phyloP scores from a whole-genome alignment of 495 filamentous ascomycete species.

The Rhizodiscina lignyota region DNA sequence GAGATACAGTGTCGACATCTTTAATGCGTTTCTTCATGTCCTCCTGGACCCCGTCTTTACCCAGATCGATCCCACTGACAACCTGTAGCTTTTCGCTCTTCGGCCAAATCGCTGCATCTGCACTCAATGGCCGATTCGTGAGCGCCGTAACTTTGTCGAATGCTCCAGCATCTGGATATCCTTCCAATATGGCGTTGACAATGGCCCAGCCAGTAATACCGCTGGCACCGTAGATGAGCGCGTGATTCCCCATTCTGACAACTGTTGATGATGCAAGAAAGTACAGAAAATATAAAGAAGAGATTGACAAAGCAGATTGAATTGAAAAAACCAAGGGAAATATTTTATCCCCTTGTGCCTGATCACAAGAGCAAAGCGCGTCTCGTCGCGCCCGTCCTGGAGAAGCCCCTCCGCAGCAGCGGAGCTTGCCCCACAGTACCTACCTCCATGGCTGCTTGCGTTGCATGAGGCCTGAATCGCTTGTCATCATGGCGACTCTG shows the following conservation, averaged over 20 bases:
- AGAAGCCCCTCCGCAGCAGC: no score
- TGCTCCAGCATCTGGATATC: slow-evolving; percentile 22
- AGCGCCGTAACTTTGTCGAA: slow-evolving; percentile 29
- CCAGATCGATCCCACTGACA: slow-evolving; percentile 27
- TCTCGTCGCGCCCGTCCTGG: no score
- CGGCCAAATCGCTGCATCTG: slow-evolving; percentile 25
- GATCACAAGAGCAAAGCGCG: no score
- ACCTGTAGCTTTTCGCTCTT: slow-evolving; percentile 24
- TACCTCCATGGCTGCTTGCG: no score
- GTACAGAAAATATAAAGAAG: not conserved
- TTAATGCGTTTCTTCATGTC: slow-evolving; percentile 22
- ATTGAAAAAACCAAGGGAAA: not conserved
- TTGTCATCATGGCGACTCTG: no score
- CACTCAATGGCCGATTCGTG: slow-evolving; percentile 24
- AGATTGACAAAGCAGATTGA: not conserved
- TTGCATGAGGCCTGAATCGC: no score
- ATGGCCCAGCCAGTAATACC: slow-evolving; percentile 34
- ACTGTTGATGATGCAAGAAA: not conserved
- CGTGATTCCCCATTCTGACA: slow-evolving; percentile 11
- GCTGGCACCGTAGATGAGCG: slow-evolving; percentile 17
- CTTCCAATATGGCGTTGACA: slow-evolving; percentile 24
- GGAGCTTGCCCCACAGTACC: no score
- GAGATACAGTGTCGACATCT: slow-evolving; percentile 24
- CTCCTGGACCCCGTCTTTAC: slow-evolving; percentile 21
- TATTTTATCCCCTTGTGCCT: not conserved